Base-by-base conservation (phyloP, 1,284 basidiomycete species). In the Ustilago nuda region DNA sequence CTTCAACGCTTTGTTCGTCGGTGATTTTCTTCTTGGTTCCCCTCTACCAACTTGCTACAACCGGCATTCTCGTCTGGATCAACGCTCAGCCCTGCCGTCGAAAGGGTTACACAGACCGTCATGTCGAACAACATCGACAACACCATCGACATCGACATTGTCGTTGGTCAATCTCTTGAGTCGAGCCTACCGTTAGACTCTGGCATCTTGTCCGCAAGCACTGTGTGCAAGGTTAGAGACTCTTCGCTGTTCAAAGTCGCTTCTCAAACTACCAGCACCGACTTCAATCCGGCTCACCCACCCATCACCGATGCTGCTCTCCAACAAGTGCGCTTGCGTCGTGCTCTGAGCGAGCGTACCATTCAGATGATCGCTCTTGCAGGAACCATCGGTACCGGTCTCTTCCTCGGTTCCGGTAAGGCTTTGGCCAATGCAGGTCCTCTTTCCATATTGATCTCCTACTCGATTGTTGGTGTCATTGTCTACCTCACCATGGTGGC, bases 351-450 rank as follows among this genome's bases (percentile, higher is more conserved):
- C 5, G 72, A 69, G 61, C 76, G 82, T 12, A 81, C 80, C 54
- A 79, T 84, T 46, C 81, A 84, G 64, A 80, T 88, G 87, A 88
- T 89, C 57, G 89, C 89, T 1, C 86, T 89, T 36, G 88, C 88
- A 23, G 88, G 88, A n/a, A 86, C 86, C 30, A 89, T 89, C 72
- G 88, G 88, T 41, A 89, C 88, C 30, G 88, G 88, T 85, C 75
- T 87, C 15, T 85, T 83, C 68, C 84, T 89, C 61, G 88, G 88
- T 66, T 87, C 87, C 8, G 88, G 88, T 32, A 72, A 76, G 32
- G 87, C 88, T 12, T 86, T 89, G 12, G 67, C 76, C 8, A 84
- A 65, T 3, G 88, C 88, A 60, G 89, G 89, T 35, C 89, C 89
- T 2, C 86, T 86, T 19, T 85, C 84, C 78, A 87, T 73, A 67